Evolutionary conservation across 352 stramenopile genomes (phyloP), one percentile per base, ranked within the genome.

Genomic region (Phytophthora vignae): DNA sequence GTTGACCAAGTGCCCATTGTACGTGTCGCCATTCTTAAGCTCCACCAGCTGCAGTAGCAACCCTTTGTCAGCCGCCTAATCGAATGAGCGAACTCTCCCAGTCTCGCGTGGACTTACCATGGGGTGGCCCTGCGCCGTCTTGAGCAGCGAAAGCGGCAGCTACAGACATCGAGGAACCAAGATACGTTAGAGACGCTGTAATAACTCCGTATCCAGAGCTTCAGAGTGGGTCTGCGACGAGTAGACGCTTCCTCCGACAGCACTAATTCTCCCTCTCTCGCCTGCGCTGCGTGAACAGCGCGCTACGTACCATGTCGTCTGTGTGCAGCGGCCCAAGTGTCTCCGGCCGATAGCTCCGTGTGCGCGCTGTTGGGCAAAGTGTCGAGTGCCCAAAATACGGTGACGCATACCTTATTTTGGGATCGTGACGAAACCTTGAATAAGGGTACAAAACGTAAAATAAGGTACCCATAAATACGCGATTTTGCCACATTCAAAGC

Each of bases 11-110:
- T 97, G 91, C 27, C 98, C 98, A 75, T 99, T 99, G 92, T 99
- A 99, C 55, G 95, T 99, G 67, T 99, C 97, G 54, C 98, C 98
- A 71, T 98, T 99, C 87, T 99, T 99, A 19, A 99, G 90, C 90
- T 99, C 98, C 53, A 99, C 95, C 55, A 99, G 85, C 89, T 95
- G 64, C 56, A 69, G 62, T 54, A 69, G 3, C 5, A 19, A n/a
- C n/a, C n/a, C n/a, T n/a, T n/a, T n/a, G n/a, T 74, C 11, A 62
- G 44, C 36, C 10, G n/a, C n/a, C n/a, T n/a, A n/a, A n/a, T n/a
- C n/a, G n/a, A n/a, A n/a, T n/a, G n/a, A n/a, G n/a, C n/a, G n/a
- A n/a, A n/a, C n/a, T n/a, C n/a, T n/a, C n/a, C n/a, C n/a, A n/a
- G n/a, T n/a, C n/a, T n/a, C n/a, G n/a, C n/a, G n/a, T 15, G 27